These are phyloP conservation scores for Noccaea caerulescens DNA, from an alignment of 345 rosid species.

Conservation along the genomic window DNA sequence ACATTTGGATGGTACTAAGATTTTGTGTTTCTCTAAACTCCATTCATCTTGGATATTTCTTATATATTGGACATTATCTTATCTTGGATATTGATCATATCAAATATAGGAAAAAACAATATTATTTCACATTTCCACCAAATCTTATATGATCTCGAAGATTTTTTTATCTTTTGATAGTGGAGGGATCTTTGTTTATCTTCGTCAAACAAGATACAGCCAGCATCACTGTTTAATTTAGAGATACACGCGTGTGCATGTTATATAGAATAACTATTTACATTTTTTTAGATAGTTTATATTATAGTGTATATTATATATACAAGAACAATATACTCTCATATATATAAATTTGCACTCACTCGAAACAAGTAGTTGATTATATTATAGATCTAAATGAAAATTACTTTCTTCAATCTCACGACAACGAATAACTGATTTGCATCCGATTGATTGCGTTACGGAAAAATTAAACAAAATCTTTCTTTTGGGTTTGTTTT, in stretches of 20 bases:
- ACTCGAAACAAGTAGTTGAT: neutral
- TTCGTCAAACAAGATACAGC: constrained; percentile 33
- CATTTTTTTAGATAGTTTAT: neutral
- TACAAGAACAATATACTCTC: neutral
- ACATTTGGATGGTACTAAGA: too few species aligned
- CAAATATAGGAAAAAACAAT: neutral
- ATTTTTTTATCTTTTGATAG: constrained; percentile 24
- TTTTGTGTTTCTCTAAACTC: too few species aligned
- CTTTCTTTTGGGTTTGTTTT: neutral
- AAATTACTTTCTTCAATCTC: neutral
- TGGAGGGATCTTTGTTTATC: constrained; percentile 29
- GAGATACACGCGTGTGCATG: constrained; percentile 6
- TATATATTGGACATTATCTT: too few species aligned
- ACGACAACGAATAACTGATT: neutral
- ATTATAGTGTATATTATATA: neutral
- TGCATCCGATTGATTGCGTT: constrained; percentile 2
- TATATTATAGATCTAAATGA: neutral
- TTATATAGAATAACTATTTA: neutral
- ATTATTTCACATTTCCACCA: constrained; percentile 5
- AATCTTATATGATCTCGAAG: constrained; percentile 25
- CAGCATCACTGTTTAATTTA: constrained; percentile 17
- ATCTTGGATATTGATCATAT: neutral
- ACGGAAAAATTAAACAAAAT: neutral
- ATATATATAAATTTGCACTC: neutral
- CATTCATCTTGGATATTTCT: too few species aligned